Evolutionary conservation across 2,329 filamentous ascomycete genomes (phyloP).

Genomic region (Leptographium flavum): DNA sequence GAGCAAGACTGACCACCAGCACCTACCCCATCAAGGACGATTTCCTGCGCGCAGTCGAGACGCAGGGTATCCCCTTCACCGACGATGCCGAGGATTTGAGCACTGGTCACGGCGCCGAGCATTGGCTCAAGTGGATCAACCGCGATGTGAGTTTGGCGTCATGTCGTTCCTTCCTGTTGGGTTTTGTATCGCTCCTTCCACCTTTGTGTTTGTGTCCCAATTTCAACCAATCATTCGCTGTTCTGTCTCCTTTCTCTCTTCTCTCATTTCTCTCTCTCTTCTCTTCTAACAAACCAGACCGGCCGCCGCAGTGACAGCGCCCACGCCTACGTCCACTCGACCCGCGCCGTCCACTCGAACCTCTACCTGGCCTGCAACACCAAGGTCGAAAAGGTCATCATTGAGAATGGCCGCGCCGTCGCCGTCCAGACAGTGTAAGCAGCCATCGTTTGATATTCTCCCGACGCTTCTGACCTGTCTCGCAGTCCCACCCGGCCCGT

Average conservation of each 20-base stretch:
- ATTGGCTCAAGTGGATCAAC: slow-evolving; percentile 68
- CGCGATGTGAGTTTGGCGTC: slow-evolving; percentile 35
- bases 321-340: slow-evolving; percentile 66
- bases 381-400: slow-evolving; percentile 63
- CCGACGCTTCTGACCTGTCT: slow-evolving; percentile 6
- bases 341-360: slow-evolving; percentile 54
- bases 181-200: neutral
- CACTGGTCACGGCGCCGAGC: slow-evolving; percentile 58
- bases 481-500: slow-evolving; percentile 37
- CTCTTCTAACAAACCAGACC: slow-evolving; percentile 26
- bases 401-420: slow-evolving; percentile 58
- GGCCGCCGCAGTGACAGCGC: slow-evolving; percentile 65
- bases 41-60: slow-evolving; percentile 58
- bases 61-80: slow-evolving; percentile 59
- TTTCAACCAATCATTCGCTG: neutral
- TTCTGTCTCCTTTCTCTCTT: neutral
- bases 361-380: slow-evolving; percentile 61
- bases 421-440: slow-evolving; percentile 50
- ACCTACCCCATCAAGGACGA: slow-evolving; percentile 74
- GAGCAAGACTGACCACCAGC: slow-evolving; percentile 4
- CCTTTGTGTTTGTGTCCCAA: neutral
- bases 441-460: neutral
- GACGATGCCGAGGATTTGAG: slow-evolving; percentile 63
- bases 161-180: no score
- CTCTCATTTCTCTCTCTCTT: neutral